These are phyloP conservation scores for Dictyostelium discoideum DNA, from an alignment of 78 protist genomes.

Conservation along the genomic window dicty_2.7 NC_007089.4:5151001-5151500, in stretches of 20 bases:
- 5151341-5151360: slow-evolving; percentile 30
- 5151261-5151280: slow-evolving; percentile 60
- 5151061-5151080: neutral
- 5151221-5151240: slow-evolving; percentile 55
- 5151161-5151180: slow-evolving; percentile 21
- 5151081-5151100: neutral
- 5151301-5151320: neutral
- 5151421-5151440: neutral
- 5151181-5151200: neutral
- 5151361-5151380: slow-evolving; percentile 36
- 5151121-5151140: slow-evolving; percentile 14
- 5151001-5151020: neutral
- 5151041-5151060: neutral
- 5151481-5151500: slow-evolving; percentile 74
- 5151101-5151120: neutral
- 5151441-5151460: slow-evolving; percentile 55
- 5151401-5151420: neutral
- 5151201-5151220: neutral
- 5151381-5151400: neutral
- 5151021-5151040: neutral
- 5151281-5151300: slow-evolving; percentile 17
- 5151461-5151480: slow-evolving; percentile 44
- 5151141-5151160: slow-evolving; percentile 35
- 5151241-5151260: slow-evolving; percentile 33
- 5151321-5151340: slow-evolving; percentile 45